Evolutionary conservation across 2,329 filamentous ascomycete species (phyloP), one percentile per base, ranked within the genome.

Genomic region (Penicillium sp.): DNA sequence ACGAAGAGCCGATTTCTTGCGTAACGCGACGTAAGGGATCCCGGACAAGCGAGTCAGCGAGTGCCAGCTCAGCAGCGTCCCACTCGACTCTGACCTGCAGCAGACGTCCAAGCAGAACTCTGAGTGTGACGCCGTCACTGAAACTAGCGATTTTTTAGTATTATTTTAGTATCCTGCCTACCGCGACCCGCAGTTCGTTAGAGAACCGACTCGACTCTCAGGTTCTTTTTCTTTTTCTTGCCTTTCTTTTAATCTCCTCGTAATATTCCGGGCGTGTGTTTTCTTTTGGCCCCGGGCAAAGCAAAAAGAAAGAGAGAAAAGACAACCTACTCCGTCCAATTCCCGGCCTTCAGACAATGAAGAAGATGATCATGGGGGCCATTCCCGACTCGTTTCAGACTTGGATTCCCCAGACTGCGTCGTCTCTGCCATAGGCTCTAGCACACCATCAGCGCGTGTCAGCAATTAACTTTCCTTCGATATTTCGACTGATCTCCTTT

Each of bases 21-120:
- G 16, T 50, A 52, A 24, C 43, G 30, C 14, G 57, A 62, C 57
- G 58, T 51, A 59, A 58, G 58, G 54, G 56, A 57, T 48, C 42
- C 52, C 59, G 2, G 45, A 35, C 48, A 56, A 61, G 59, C 64
- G 59, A 66, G 63, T 65, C 56, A 60, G 53, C 55, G 57, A 56
- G 59, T 63, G 65, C 61, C 65, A 66, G 60, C 64, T 52, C 63
- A 66, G 60, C 63, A 60, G 42, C 24, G 47, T 55, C 47, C 47
- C 53, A 55, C 43, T 21, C 38, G 30, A 50, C 20, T 24, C 47
- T 38, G 47, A 38, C 18, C 35, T 52, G 50, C 49, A 52, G 35
- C 49, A 51, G 49, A 18, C 30, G 30, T 12, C 12, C 30, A 16
- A 35, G 30, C 30, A 14, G n/a, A 40, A 20, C n/a, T 40, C 12